Evolutionary conservation across 805 yeast genomes (phyloP).

Genomic region (Wickerhamomyces tratensis): DNA sequence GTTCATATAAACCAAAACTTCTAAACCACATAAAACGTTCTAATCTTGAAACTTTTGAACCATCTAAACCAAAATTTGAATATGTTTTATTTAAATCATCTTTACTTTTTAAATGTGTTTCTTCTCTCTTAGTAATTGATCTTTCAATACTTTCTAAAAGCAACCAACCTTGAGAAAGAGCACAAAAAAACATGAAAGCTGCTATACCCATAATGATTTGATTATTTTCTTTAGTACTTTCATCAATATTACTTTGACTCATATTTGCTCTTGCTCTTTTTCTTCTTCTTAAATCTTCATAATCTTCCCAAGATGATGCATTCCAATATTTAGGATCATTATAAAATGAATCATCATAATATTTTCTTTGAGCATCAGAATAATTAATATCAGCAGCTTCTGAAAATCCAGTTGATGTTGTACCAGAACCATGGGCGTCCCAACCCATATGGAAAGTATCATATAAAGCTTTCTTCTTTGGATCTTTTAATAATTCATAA

Average conservation of each 20-base stretch:
- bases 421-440: slow-evolving; percentile 15
- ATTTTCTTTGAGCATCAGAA: slow-evolving; percentile 9
- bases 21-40: slow-evolving; percentile 51
- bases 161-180: slow-evolving; percentile 31
- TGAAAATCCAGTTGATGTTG: not conserved
- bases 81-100: slow-evolving; percentile 31
- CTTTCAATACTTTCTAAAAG: slow-evolving; percentile 29
- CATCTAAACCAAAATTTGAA: slow-evolving; percentile 43
- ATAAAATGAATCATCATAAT: slow-evolving; percentile 1
- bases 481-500: slow-evolving; percentile 43
- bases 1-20: slow-evolving; percentile 22
- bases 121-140: slow-evolving; percentile 19
- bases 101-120: slow-evolving; percentile 31
- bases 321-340: slow-evolving; percentile 41
- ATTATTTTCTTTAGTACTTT: slow-evolving; percentile 21
- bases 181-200: slow-evolving; percentile 25
- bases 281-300: slow-evolving; percentile 25
- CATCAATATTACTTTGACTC: slow-evolving; percentile 12
- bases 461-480: slow-evolving; percentile 31
- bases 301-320: slow-evolving; percentile 60
- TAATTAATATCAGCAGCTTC: slow-evolving; percentile 29
- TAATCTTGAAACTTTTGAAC: slow-evolving; percentile 38
- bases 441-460: slow-evolving; percentile 39
- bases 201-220: slow-evolving; percentile 34
- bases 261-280: slow-evolving; percentile 19